Base-by-base conservation (phyloP, 805 yeast genomes). In the Metschnikowia drakensbergensis region DNA sequence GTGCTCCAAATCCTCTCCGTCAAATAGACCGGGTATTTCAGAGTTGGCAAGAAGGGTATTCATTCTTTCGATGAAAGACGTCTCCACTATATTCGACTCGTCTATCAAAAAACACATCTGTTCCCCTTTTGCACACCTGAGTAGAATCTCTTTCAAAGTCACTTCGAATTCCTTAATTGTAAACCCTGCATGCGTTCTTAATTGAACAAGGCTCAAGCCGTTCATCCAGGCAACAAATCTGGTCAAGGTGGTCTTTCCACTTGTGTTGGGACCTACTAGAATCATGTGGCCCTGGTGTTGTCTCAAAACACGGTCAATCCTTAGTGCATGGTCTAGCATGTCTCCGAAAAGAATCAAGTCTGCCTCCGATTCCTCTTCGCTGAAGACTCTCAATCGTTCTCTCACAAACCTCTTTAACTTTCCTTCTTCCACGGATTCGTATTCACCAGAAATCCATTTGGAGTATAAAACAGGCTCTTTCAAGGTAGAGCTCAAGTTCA, bases 221-320 rank as follows among this genome's bases (percentile, higher is more conserved):
- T 87, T 86, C 68, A 90, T 80, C 98, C 98, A 92, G 0, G 96
- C 82, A 4, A 88, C 96, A 74, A 92, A 92, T 52, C 82, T 79
- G 0, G 86, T 73, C 46, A 90, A 59, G 0, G 91, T 83, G 0
- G 88, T 77, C 62, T 87, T 88, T 1, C 97, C 97, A 55, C 90
- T 81, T 1, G 95, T 79, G 46, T 88, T 77, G 1, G 88, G 81
- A 0, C 97, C 98, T 22, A 88, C 85, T 35, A 92, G 62, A 54
- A 92, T 87, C 73, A 88, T 65, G 64, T 92, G 98, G 0, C 98
- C 98, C 59, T 91, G 97, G 0, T 84, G 83, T 58, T 89, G 96
- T 46, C 83, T 76, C 42, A 92, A 63, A 0, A 88, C 92, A 48
- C 98, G 69, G 58, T 91, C 96, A 42, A 91, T 81, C 50, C 96